These are phyloP conservation scores for Stevia rebaudiana DNA, from an alignment of 140 eudicot genomes.

Conservation along the genomic window DNA sequence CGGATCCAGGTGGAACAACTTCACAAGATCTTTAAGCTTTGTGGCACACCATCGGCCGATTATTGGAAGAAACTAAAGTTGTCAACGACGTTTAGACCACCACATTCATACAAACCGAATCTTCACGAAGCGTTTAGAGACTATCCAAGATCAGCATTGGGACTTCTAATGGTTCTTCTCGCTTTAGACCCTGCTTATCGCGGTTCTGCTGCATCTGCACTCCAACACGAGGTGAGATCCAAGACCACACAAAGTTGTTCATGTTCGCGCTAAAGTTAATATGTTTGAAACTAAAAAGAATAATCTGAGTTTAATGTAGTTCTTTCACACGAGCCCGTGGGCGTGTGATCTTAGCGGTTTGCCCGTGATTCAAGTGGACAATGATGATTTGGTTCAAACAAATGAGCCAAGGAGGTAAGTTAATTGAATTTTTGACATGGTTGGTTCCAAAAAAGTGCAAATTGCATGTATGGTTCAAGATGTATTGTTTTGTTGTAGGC, in stretches of 20 bases:
- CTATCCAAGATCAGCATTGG: conserved; percentile 9
- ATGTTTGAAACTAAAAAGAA: not conserved
- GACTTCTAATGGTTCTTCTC: conserved; percentile 14
- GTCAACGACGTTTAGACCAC: conserved; percentile 17
- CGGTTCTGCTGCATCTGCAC: conserved; percentile 10
- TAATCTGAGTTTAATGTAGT: not conserved
- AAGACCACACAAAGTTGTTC: not conserved
- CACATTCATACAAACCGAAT: conserved; percentile 17
- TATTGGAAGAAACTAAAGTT: conserved; percentile 16
- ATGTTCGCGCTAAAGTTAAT: too few species aligned
- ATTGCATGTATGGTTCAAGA: not conserved
- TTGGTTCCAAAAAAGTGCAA: not conserved
- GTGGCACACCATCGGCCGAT: conserved; percentile 6
- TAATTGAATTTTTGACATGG: not conserved
- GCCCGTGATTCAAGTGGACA: conserved; percentile 13
- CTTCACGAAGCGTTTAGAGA: conserved; percentile 15
- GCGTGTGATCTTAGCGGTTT: conserved; percentile 11
- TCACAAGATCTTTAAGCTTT: conserved; percentile 16
- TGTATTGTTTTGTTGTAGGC: not conserved
- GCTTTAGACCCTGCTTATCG: conserved; percentile 18
- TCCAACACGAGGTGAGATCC: conserved; percentile 10
- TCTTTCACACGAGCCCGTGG: conserved; percentile 17
- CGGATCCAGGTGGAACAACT: conserved; percentile 8
- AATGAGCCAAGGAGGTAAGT: conserved; percentile 9
- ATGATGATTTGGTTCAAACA: conserved; percentile 15